Conservation (phyloP, 495 filamentous ascomycete species). For the Stereocaulon alpinum region DNA sequence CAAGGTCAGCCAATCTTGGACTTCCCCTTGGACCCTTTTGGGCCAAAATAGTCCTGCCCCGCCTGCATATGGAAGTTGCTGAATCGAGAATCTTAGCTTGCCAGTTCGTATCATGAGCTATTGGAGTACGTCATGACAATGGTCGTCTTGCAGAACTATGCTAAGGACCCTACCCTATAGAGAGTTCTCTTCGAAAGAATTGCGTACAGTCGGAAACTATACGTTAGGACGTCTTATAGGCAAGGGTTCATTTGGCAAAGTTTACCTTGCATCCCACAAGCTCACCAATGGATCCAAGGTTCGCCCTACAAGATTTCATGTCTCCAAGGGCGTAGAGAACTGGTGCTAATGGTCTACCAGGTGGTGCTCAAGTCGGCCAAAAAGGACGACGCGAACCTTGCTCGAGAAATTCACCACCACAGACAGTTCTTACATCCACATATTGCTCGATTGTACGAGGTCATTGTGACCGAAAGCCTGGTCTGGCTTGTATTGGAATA, state of each 20-base stretch:
- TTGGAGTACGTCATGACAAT: constrained; percentile 58
- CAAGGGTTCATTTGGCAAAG: constrained; percentile 96
- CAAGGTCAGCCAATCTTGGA: constrained; percentile 51
- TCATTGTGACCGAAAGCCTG: constrained; percentile 86
- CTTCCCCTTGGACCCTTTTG: constrained; percentile 2
- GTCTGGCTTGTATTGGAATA: constrained; percentile 97
- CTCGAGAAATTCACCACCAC: constrained; percentile 95
- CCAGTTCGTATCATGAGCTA: constrained; percentile 90
- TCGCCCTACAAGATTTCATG: constrained; percentile 1
- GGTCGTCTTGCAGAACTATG: constrained; percentile 8
- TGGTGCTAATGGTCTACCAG: constrained; percentile 34
- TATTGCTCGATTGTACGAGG: constrained; percentile 93
- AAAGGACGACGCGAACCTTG: constrained; percentile 90
- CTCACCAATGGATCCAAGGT: constrained; percentile 99
- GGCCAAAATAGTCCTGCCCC: constrained; percentile 23
- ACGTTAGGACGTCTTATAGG: constrained; percentile 83
- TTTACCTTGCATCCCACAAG: constrained; percentile 92
- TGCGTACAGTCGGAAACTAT: constrained; percentile 90
- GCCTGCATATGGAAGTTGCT: neutral
- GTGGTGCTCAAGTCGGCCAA: constrained; percentile 96
- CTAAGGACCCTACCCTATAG: constrained; percentile 35
- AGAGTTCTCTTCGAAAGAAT: constrained; percentile 88
- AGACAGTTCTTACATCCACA: constrained; percentile 96
- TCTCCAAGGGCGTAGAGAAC: neutral
- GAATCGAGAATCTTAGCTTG: constrained; percentile 54